Base-by-base conservation (phyloP, 169 alveolate genomes). In the Plasmodium gallinaceum region DNA sequence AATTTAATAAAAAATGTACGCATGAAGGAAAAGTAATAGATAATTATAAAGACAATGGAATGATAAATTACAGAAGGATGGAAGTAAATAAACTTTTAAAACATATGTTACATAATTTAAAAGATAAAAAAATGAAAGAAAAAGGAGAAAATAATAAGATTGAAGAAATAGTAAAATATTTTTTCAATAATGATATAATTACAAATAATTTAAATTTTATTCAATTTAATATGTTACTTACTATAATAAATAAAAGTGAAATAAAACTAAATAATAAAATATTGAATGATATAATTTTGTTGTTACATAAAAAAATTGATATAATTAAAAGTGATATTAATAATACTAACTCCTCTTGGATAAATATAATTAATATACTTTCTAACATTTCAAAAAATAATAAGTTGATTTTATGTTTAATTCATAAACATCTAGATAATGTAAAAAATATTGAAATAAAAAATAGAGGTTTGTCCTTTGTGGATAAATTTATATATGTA, bases 201-300 rank as follows among this genome's bases (percentile, higher is more conserved):
- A 8, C 58, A 45, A 66, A 70, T 26, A 69, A 62, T 66, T 20
- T 86, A 16, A 86, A 42, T 65, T 65, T 86, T 37, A 42, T 86
- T 74, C 66, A 57, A 10, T 71, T 86, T 71, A 86, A 86, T 51
- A 86, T 86, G 92, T 20, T 69, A 32, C 73, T 86, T 16, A 86
- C 88, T 32, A 24, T 86, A 24, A 46, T 86, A 14, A 57, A 66
- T 65, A 86, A 72, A 52, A 65, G 87, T 5, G 60, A 70, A 60
- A 60, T 86, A 71, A 86, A 32, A 61, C 10, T 86, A 66, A 72
- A 16, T 12, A 86, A 71, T 37, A 20, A 86, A 58, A 69, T 86
- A 66, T 52, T 70, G n/a, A 20, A 45, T 51, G 37, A 52, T 37
- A 86, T 86, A 20, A n/a, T 86, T 52, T 18, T 58, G 14, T 71